These are phyloP conservation scores for Coniferiporia sulphurascens DNA, from an alignment of 1,284 basidiomycete genomes.

Conservation along the genomic window DNA sequence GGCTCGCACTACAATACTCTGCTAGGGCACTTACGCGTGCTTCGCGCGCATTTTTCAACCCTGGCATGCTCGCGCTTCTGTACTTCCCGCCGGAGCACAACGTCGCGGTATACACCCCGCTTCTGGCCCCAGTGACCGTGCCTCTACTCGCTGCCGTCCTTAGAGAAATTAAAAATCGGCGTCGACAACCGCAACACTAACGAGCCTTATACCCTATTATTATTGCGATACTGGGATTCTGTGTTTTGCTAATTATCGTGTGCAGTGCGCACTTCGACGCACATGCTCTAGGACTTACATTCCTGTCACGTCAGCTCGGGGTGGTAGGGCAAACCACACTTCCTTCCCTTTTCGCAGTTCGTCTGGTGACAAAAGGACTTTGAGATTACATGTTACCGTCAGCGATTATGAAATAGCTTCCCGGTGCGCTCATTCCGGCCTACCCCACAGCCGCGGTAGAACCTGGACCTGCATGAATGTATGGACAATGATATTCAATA, in stretches of 20 bases:
- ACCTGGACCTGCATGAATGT: too few relatives aligned
- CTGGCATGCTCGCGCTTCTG: slow-evolving; percentile 89
- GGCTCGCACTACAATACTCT: slow-evolving; percentile 54
- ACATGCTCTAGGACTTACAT: too few relatives aligned
- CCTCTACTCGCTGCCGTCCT: slow-evolving; percentile 74
- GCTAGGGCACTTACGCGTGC: slow-evolving; percentile 66
- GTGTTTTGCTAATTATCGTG: too few relatives aligned
- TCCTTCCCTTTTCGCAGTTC: too few relatives aligned
- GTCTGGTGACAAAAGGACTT: too few relatives aligned
- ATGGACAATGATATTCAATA: too few relatives aligned
- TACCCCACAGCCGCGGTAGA: too few relatives aligned
- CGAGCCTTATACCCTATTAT: not conserved
- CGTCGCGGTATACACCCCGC: slow-evolving; percentile 89
- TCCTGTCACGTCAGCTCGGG: too few relatives aligned
- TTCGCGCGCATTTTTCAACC: slow-evolving; percentile 94
- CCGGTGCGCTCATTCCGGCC: too few relatives aligned
- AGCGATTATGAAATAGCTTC: too few relatives aligned
- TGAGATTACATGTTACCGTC: too few relatives aligned
- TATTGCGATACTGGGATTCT: not conserved
- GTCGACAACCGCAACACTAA: slow-evolving; percentile 12
- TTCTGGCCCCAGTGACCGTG: slow-evolving; percentile 85
- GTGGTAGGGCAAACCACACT: too few relatives aligned
- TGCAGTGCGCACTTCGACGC: not conserved
- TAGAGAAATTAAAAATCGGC: slow-evolving; percentile 64
- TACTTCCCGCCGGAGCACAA: slow-evolving; percentile 98